A percentile compares a stretch with the other conserved stretches of the same genome.
These are phyloP conservation scores for Penicillium mononematosum DNA, from an alignment of 495 filamentous ascomycete species.

Conservation along the genomic window DNA sequence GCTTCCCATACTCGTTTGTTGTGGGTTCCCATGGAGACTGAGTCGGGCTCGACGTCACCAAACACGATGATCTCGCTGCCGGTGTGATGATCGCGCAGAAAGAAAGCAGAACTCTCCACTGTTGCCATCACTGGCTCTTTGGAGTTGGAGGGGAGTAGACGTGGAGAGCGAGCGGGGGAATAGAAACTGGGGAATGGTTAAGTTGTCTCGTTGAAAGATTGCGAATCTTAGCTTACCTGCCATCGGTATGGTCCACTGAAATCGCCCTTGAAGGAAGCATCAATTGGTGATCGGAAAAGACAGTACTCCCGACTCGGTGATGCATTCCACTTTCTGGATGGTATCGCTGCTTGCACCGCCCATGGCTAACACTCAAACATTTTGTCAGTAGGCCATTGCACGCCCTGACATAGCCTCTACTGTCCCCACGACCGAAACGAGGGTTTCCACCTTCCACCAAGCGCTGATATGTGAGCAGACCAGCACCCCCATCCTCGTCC, in stretches of 20 bases:
- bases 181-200: conserved; percentile 24
- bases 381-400: conserved; percentile 78
- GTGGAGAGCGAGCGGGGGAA: conserved; percentile 34
- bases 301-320: conserved; percentile 56
- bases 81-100: conserved; percentile 70
- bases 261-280: conserved; percentile 31
- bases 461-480: conserved; percentile 85
- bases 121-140: conserved; percentile 38
- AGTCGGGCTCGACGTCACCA: conserved; percentile 93
- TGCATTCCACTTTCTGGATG: conserved; percentile 45
- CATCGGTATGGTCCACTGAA: conserved; percentile 35
- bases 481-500: conserved; percentile 92
- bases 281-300: conserved; percentile 38
- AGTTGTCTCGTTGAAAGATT: neutral
- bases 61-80: conserved; percentile 84
- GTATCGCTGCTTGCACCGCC: conserved; percentile 75
- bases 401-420: conserved; percentile 78
- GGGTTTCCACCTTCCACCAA: conserved; percentile 84
- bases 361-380: conserved; percentile 79
- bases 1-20: conserved; percentile 78
- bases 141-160: conserved; percentile 18
- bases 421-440: conserved; percentile 71
- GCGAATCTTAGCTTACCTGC: conserved; percentile 21
- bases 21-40: conserved; percentile 74
- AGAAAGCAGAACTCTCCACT: conserved; percentile 86